phyloP scores from a whole-genome alignment of 192 early-diverging fungal genomes.

The Mortierella hygrophila region DNA sequence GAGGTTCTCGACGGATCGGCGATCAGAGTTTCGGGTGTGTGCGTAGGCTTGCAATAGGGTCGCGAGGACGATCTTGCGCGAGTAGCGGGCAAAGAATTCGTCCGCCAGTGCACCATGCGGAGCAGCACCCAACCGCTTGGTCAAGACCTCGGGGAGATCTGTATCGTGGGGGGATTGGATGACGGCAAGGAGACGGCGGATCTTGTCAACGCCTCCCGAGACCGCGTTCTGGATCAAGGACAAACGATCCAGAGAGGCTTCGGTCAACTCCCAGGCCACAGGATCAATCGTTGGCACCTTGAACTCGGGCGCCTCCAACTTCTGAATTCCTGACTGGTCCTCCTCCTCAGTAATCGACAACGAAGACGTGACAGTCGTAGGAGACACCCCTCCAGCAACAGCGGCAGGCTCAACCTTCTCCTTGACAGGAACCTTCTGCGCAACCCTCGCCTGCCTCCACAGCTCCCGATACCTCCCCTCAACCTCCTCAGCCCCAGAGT shows the following conservation, averaged over 20 bases:
- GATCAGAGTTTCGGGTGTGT: slow-evolving; percentile 53
- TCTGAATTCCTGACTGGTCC: neutral
- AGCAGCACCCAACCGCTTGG: neutral
- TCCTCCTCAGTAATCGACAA: slow-evolving; percentile 1
- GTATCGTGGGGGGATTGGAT: slow-evolving; percentile 16
- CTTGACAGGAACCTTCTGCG: slow-evolving; percentile 7
- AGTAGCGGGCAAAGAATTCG: slow-evolving; percentile 43
- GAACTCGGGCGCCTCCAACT: slow-evolving; percentile 7
- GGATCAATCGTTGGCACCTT: slow-evolving; percentile 26
- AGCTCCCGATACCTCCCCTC: slow-evolving; percentile 16
- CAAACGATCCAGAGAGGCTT: slow-evolving; percentile 21
- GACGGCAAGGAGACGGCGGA: slow-evolving; percentile 40
- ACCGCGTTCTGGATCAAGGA: slow-evolving; percentile 34
- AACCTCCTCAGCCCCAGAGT: neutral
- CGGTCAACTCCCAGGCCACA: slow-evolving; percentile 24
- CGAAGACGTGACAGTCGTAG: neutral
- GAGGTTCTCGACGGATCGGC: slow-evolving; percentile 36
- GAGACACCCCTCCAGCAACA: neutral
- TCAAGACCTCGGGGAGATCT: slow-evolving; percentile 2
- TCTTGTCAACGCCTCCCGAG: slow-evolving; percentile 32
- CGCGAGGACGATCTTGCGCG: slow-evolving; percentile 47
- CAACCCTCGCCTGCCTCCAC: slow-evolving; percentile 3
- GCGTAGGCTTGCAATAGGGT: slow-evolving; percentile 55
- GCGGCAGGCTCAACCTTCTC: neutral
- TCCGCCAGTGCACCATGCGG: slow-evolving; percentile 9